Percentiles rank a stretch among this genome's conserved stretches.
Conservation (phyloP, 495 filamentous ascomycete genomes). For the Penicillium roqueforti region DNA sequence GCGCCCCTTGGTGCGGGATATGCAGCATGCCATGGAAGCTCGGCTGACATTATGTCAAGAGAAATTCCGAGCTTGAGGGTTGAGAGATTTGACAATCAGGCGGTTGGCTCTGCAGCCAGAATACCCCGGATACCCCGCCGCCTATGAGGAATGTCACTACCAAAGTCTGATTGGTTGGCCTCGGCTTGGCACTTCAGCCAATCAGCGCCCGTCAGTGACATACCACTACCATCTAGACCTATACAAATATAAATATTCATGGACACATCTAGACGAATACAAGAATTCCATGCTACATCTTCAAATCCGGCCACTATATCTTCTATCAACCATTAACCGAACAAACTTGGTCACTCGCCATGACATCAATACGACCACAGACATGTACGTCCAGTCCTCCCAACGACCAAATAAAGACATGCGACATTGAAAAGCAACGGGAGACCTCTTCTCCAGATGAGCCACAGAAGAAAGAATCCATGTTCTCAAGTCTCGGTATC, state of each 20-base stretch:
- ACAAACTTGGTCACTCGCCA: neutral
- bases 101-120: neutral
- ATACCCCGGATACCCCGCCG: slow-evolving; percentile 2
- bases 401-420: neutral
- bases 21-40: slow-evolving; percentile 43
- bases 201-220: slow-evolving; percentile 6
- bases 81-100: neutral
- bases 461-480: slow-evolving; percentile 13
- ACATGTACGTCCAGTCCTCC: neutral
- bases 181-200: neutral
- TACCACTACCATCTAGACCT: neutral
- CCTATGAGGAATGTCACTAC: neutral
- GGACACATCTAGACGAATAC: neutral
- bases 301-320: neutral
- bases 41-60: neutral
- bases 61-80: neutral
- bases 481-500: slow-evolving; percentile 56
- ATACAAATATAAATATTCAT: neutral
- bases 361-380: neutral
- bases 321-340: neutral
- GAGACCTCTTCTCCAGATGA: neutral
- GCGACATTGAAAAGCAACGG: slow-evolving; percentile 20
- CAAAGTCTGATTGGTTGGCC: neutral
- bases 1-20: slow-evolving; percentile 36
- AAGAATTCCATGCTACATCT: neutral